Base-by-base conservation (phyloP, 2,329 filamentous ascomycete genomes). In the Bipolaris bicolor region DNA sequence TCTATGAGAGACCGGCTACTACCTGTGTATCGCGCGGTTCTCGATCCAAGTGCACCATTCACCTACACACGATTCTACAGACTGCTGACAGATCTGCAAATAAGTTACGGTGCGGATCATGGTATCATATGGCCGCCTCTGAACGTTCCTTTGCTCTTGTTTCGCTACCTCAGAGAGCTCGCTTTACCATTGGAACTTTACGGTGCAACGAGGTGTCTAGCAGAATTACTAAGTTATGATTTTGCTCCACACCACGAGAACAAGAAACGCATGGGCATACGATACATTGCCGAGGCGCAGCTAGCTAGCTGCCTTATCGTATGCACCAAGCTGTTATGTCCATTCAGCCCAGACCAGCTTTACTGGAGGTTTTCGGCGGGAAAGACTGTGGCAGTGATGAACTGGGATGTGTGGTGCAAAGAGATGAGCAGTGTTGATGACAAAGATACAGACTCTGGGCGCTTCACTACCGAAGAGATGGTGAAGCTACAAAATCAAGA, bases 271-370 rank as follows among this genome's bases (percentile, higher is more conserved):
- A 58, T 70, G 4, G 61, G 71, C 13, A 51, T 69, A 55, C 61
- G 50, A 76, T 77, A 58, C 76, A 81, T 57, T 76, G 81, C 95
- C 0, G 95, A 98, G 69, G 80, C 90, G 5, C 84, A 90, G 41
- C 78, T 97, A 1, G 81, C 92, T 53, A 82, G 88, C 3, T 79
- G 91, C 3, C 75, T 97, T 3, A 80, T 97, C 2, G 82, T 96
- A 13, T 86, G 90, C 3, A 87, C 89, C 3, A 97, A 97, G 67
- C 75, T 97, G 2, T 81, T 90, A 18, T 92, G 91, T 66, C 91
- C 94, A 0, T 86, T 97, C 43, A 86, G 91, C 67, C 78, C 80
- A 20, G 68, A 82, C 11, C 74, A 80, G 50, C 80, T 88, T 40
- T 79, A 81, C 63, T 83, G 82, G 7, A 75, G 70, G 34, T 81